Percentiles rank a stretch among this genome's conserved stretches.
Conservation (phyloP, 140 eudicot genomes). For the Oenanthe javanica region DNA sequence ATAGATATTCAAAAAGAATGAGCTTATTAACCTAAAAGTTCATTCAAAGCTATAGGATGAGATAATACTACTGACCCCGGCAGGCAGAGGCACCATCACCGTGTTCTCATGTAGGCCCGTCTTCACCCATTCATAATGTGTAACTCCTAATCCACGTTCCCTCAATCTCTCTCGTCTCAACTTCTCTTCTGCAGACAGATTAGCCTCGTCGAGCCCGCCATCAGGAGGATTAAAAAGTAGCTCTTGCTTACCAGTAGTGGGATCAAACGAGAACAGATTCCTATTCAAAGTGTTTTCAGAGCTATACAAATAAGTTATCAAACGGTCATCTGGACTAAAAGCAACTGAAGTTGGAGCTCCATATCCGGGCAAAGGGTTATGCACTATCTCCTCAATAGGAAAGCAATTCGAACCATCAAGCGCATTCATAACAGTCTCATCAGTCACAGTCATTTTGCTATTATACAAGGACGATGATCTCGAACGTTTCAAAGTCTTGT, state of each 20-base stretch:
- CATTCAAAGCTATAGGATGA: not conserved
- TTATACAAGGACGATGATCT: slow-evolving; percentile 16
- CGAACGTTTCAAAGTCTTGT: slow-evolving; percentile 49
- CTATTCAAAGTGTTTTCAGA: slow-evolving; percentile 67
- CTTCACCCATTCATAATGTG: slow-evolving; percentile 86
- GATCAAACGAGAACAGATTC: slow-evolving; percentile 65
- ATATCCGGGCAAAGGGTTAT: slow-evolving; percentile 83
- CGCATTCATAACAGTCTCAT: slow-evolving; percentile 20
- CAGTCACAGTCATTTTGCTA: slow-evolving; percentile 52
- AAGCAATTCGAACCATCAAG: slow-evolving; percentile 37
- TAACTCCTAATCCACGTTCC: slow-evolving; percentile 95
- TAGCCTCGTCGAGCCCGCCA: slow-evolving; percentile 92
- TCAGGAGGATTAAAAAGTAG: slow-evolving; percentile 68
- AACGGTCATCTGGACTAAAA: slow-evolving; percentile 82
- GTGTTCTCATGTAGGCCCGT: slow-evolving; percentile 47
- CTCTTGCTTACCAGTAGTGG: slow-evolving; percentile 57
- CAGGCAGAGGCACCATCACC: slow-evolving; percentile 58
- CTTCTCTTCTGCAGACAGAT: slow-evolving; percentile 82
- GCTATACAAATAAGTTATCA: slow-evolving; percentile 68
- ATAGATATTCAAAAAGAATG: not conserved
- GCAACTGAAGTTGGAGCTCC: slow-evolving; percentile 55
- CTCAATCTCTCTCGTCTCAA: slow-evolving; percentile 85
- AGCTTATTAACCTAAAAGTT: not conserved
- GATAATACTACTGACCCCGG: slow-evolving; percentile 53
- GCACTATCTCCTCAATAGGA: slow-evolving; percentile 79